phyloP scores from a whole-genome alignment of 2,329 filamentous ascomycete species.

The Teratosphaeria gauchensis region DNA sequence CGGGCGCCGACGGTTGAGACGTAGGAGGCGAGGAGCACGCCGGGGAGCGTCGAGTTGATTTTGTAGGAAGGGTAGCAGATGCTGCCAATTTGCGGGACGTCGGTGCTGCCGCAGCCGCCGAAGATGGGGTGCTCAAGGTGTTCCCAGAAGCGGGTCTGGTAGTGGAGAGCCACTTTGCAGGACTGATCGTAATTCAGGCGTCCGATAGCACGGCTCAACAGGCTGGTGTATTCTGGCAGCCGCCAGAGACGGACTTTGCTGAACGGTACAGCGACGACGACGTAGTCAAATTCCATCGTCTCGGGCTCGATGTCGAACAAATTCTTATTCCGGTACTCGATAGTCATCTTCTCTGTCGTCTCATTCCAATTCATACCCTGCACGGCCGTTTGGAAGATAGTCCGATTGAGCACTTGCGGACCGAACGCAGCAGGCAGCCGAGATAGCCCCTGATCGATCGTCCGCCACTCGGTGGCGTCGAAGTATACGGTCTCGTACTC shows the following conservation, averaged over 20 bases:
- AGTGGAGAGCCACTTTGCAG: constrained; percentile 57
- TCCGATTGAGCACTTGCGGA: constrained; percentile 49
- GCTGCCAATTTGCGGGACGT: constrained; percentile 52
- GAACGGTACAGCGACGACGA: constrained; percentile 56
- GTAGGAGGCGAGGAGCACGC: constrained; percentile 54
- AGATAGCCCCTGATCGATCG: constrained; percentile 53
- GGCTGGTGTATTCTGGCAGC: constrained; percentile 44
- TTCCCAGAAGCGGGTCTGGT: constrained; percentile 55
- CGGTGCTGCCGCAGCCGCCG: constrained; percentile 52
- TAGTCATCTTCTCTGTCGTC: constrained; percentile 42
- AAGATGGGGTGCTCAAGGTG: constrained; percentile 47
- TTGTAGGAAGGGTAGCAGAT: constrained; percentile 61
- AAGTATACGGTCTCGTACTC: constrained; percentile 53
- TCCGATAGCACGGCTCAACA: constrained; percentile 39
- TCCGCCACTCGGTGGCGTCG: constrained; percentile 49
- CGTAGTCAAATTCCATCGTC: constrained; percentile 53
- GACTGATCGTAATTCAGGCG: constrained; percentile 41
- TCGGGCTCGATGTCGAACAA: constrained; percentile 34
- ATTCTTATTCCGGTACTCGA: constrained; percentile 47
- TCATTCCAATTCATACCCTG: constrained; percentile 47
- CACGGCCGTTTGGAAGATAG: constrained; percentile 48
- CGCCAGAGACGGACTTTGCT: constrained; percentile 54
- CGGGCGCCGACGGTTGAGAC: constrained; percentile 36
- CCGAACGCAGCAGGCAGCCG: constrained; percentile 53
- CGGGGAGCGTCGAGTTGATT: constrained; percentile 54